Percentiles rank a stretch among this genome's conserved stretches.
phyloP scores from a whole-genome alignment of 2,329 filamentous ascomycete species.

The Endoconidiophora laricicola region DNA sequence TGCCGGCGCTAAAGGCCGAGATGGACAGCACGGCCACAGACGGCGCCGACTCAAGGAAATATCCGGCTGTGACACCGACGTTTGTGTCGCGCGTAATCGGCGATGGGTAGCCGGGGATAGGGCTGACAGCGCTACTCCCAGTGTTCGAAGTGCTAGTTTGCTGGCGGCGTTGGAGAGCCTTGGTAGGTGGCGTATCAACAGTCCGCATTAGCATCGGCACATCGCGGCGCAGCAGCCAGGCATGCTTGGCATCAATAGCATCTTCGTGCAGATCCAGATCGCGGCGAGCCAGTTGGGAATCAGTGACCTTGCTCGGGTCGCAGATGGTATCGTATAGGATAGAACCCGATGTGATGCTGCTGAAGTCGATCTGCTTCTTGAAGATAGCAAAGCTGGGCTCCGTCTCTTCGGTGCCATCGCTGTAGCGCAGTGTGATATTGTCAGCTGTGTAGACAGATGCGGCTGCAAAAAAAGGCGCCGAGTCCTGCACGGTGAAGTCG shows the following conservation, averaged over 20 bases:
- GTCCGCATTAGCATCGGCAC: too few species aligned
- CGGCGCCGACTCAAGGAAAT: constrained; percentile 22
- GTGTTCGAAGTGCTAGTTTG: background rate
- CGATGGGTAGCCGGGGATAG: constrained; percentile 17
- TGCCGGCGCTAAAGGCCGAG: constrained; percentile 16
- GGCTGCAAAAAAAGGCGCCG: constrained; percentile 18
- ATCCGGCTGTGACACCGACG: constrained; percentile 19
- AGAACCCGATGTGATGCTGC: constrained; percentile 19
- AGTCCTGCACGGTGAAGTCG: constrained; percentile 13
- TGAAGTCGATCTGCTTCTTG: constrained; percentile 18
- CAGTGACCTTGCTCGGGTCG: constrained; percentile 15
- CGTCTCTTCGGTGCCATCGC: constrained; percentile 21
- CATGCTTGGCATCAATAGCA: background rate
- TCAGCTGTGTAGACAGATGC: constrained; percentile 18
- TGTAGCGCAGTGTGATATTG: constrained; percentile 22
- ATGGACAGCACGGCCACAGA: constrained; percentile 21
- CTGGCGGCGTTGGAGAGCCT: background rate
- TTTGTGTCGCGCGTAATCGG: constrained; percentile 19
- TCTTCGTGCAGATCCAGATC: constrained; percentile 19
- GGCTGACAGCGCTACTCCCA: background rate
- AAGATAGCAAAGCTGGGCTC: constrained; percentile 19
- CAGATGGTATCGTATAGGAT: constrained; percentile 23
- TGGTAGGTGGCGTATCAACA: too few species aligned
- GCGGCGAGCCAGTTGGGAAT: constrained; percentile 15
- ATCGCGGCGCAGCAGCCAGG: too few species aligned